These are phyloP conservation scores for Penicillium roqueforti DNA, from an alignment of 495 filamentous ascomycete species.

Conservation along the genomic window DNA sequence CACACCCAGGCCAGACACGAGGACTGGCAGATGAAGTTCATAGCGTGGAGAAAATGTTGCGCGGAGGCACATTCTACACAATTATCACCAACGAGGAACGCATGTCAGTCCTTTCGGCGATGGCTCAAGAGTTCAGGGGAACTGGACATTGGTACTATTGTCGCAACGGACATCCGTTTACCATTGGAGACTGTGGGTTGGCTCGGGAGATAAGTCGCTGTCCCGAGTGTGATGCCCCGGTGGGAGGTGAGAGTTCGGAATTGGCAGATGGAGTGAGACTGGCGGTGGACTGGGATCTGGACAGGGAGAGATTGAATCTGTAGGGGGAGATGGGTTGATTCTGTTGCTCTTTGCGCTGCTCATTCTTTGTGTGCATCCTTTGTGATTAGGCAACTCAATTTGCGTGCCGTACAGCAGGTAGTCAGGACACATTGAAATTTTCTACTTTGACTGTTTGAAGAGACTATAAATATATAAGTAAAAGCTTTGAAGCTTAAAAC, in stretches of 20 bases:
- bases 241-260: constrained; percentile 58
- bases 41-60: constrained; percentile 30
- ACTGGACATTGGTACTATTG: constrained; percentile 70
- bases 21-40: constrained; percentile 28
- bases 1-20: constrained; percentile 22
- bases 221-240: constrained; percentile 57
- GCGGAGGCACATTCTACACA: constrained; percentile 37
- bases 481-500: not conserved
- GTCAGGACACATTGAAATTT: not conserved
- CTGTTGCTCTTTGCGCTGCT: not conserved
- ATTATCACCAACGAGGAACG: constrained; percentile 46
- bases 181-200: constrained; percentile 69
- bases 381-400: not conserved
- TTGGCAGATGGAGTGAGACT: constrained; percentile 46
- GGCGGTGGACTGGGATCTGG: constrained; percentile 47
- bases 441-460: not conserved
- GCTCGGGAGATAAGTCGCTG: constrained; percentile 60
- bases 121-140: constrained; percentile 46
- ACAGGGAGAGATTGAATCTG: not conserved
- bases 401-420: not conserved
- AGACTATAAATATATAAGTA: not conserved
- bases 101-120: constrained; percentile 45
- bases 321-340: not conserved
- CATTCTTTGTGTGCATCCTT: not conserved
- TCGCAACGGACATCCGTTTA: constrained; percentile 65